Evolutionary conservation across 2,329 filamentous ascomycete genomes (phyloP), one percentile per base, ranked within the genome.

Genomic region (Paecilomyces fulvus): DNA sequence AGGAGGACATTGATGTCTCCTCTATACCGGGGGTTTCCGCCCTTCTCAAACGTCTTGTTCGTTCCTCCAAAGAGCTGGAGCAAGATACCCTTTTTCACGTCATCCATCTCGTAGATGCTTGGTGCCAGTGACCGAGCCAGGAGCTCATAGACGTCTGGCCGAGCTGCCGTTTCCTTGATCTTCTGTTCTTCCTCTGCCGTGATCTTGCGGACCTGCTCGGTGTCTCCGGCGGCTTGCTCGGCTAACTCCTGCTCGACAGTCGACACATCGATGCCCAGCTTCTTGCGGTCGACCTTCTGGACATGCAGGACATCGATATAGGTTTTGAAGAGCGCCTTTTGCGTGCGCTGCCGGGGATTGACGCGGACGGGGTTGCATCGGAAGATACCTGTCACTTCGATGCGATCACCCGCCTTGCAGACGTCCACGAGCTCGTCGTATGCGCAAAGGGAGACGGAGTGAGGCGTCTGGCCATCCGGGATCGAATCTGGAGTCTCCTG

Each of bases 391-490:
- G 94, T 99, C 58, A 99, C 87, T 73, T 96, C 87, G 37, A 99
- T 87, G 58, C 94, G 85, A 72, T 99, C 94, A 84, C 94, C 94
- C 54, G 94, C 94, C 73, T 96, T 97, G 81, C 94, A 97, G 56
- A 96, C 87, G 75, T 99, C 94, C 0, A 99, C 95, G 54, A 99
- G 79, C 71, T 99, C 94, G 67, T 97, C 92, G 71, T 99, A 97
- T 11, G 92, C 90, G 67, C 92, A 96, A 52, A 99, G 84, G 0
- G 92, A 96, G 25, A 99, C 94, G 0, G 92, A 96, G 73, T 99
- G 94, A 12, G 94, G 94, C 20, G 94, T 99, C 75, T 99, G 94
- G 17, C 94, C 94, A 62, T 96, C 88, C 52, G 94, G 94, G 17
- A 99, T 88, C 37, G 85, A 90, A 72, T 99, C 94, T 0, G 94